phyloP scores from a whole-genome alignment of 2,329 filamentous ascomycete species.

The Botrytis fragariae region DNA sequence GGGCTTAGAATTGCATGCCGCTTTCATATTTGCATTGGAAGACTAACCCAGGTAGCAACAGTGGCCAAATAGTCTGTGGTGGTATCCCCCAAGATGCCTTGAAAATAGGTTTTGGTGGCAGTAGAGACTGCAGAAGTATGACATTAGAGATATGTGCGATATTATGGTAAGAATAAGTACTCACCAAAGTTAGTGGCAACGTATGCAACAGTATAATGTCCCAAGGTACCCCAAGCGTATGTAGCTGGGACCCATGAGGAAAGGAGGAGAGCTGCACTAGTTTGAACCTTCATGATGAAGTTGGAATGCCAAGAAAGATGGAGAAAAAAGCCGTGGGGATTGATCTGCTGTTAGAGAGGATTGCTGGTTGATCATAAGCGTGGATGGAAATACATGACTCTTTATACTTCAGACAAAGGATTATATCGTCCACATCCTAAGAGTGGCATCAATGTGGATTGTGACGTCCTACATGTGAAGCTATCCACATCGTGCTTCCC shows the following conservation, averaged over 20 bases:
- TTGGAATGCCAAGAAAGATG: not conserved
- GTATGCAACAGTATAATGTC: constrained; percentile 64
- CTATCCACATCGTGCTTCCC: not conserved
- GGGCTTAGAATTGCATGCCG: not conserved
- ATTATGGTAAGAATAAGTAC: not conserved
- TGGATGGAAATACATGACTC: not conserved
- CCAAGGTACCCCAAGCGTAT: constrained; percentile 46
- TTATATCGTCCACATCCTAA: not conserved
- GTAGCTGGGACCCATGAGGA: constrained; percentile 23
- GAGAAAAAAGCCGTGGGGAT: not conserved
- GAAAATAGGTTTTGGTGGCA: constrained; percentile 56
- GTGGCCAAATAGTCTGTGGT: constrained; percentile 58
- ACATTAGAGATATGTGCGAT: not conserved
- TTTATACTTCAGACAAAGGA: not conserved
- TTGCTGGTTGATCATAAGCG: not conserved
- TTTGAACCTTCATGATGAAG: constrained; percentile 19
- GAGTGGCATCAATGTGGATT: not conserved
- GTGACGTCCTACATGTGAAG: not conserved
- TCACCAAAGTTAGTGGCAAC: constrained; percentile 55
- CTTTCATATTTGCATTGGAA: not conserved
- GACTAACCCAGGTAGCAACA: constrained; percentile 56
- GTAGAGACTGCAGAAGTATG: constrained; percentile 44
- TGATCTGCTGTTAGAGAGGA: not conserved
- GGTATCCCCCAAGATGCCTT: constrained; percentile 54
- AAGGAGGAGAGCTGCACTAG: constrained; percentile 22